Base-by-base conservation (phyloP, 345 rosid genomes). In the Rhizophora apiculata region DNA sequence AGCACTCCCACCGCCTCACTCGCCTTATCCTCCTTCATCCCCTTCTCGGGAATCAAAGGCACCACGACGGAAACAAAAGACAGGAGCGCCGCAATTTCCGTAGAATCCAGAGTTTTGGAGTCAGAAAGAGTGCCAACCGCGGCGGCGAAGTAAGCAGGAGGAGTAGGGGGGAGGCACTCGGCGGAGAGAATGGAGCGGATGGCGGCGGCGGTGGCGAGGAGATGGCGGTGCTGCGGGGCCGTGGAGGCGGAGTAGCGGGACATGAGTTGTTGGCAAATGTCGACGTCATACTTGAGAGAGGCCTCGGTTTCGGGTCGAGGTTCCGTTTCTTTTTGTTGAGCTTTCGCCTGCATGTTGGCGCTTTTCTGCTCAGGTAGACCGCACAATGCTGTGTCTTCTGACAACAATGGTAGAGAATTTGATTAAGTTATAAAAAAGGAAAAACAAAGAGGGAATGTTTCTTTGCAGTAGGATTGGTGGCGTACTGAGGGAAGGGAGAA, bases 221-320 rank as follows among this genome's bases (percentile, higher is more conserved):
- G 94, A 79, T 93, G 98, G 68, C 93, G 86, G 76, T 92, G 96
- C 71, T 95, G 97, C 0, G 87, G 77, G 53, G 99, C 97, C 1
- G 96, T 78, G 43, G 96, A 95, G 48, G 88, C 76, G 55, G 93
- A 81, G 61, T 95, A 95, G 29, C 99, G 97, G 76, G 87, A 90
- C 86, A 95, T 84, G 59, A 95, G 92, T 64, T 89, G 96, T 64
- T 86, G 90, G 80, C 88, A 95, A 68, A 95, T 74, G 65, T 95
- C 97, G 32, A 82, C 37, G 71, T 83, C 75, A 49, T 82, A 77
- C 55, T 85, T 82, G 76, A 72, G 64, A 34, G n/a, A n/a, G 52
- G 68, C 4, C 13, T 68, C 73, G 1, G 37, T 20, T 54, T 65
- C 63, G n/a, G 29, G 27, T 53, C 46, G 51, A 8, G 65, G 52